Evolutionary conservation across 2,329 filamentous ascomycete genomes (phyloP), one percentile per base, ranked within the genome.

Genomic region (Alternaria consortialis): DNA sequence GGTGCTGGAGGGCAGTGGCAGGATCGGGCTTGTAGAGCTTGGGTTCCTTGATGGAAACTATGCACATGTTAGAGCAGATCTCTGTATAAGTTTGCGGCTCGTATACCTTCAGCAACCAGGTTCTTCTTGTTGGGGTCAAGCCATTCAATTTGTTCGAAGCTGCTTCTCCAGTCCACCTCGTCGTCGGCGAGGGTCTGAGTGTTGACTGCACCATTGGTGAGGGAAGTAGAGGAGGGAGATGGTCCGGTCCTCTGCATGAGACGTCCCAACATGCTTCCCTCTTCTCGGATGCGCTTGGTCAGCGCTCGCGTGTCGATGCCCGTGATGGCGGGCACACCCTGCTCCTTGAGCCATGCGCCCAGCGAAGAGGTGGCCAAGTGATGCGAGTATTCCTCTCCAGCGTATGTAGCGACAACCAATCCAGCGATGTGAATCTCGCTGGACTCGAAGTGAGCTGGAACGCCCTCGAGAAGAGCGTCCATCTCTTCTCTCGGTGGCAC

Each of bases 191-290:
- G 66, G 31, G 68, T 69, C 39, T 72, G 61, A 44, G 76, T 77
- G 58, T 74, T 68, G 36, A 70, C 72, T 2, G 72, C 63, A 43
- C 79, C 78, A 69, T 83, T 83, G 67, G 78, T 73, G 50, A 84
- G 68, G 17, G 62, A 50, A 5, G 56, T 57, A 2, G 70, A 65
- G 42, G 48, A 50, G 57, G 59, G 76, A 69, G 56, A 62, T 20
- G 76, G 74, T 5, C 80, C 71, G 56, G 89, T 91, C 80, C 93
- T 87, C 59, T 94, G 86, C 66, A 95, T 85, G 86, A 99, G 87
- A 69, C 92, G 91, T 63, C 94, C 95, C 52, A 98, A 89, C 93
- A 98, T 97, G 84, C 93, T 97, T 76, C 95, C 95, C 80, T 97
- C 89, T 74, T 97, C 87, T 71, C 95, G 88, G 71, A 99, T 97